phyloP scores from a whole-genome alignment of 179 eudicot genomes.

The Spergularia azorica region DNA sequence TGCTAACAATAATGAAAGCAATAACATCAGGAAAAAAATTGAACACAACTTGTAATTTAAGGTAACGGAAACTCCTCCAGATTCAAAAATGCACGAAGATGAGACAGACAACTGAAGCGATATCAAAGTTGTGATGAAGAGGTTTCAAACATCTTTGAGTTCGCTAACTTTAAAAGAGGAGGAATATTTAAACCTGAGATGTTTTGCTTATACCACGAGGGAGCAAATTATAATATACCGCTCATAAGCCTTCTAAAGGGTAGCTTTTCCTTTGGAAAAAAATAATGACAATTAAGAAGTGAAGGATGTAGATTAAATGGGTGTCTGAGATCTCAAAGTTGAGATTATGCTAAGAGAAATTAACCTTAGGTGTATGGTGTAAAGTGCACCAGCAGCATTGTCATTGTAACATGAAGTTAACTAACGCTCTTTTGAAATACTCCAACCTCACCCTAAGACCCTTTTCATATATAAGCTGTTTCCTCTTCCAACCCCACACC shows the following conservation, averaged over 20 bases:
- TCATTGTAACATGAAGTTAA: background rate
- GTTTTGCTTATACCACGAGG: background rate
- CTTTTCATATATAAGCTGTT: background rate
- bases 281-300: background rate
- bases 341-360: background rate
- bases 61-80: background rate
- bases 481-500: too few species aligned
- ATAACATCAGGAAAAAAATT: background rate
- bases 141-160: background rate
- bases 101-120: background rate
- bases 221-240: background rate
- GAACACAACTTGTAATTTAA: background rate
- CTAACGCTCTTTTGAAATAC: background rate
- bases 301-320: background rate
- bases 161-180: background rate
- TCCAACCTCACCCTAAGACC: too few species aligned
- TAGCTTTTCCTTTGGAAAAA: background rate
- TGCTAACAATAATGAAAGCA: background rate
- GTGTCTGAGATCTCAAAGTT: background rate
- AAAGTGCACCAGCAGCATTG: background rate
- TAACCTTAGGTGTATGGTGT: background rate
- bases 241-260: background rate
- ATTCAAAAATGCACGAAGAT: background rate
- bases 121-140: too few species aligned
- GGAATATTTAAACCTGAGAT: background rate